phyloP scores from a whole-genome alignment of 2,329 filamentous ascomycete genomes.

The Gremmenia infestans region DNA sequence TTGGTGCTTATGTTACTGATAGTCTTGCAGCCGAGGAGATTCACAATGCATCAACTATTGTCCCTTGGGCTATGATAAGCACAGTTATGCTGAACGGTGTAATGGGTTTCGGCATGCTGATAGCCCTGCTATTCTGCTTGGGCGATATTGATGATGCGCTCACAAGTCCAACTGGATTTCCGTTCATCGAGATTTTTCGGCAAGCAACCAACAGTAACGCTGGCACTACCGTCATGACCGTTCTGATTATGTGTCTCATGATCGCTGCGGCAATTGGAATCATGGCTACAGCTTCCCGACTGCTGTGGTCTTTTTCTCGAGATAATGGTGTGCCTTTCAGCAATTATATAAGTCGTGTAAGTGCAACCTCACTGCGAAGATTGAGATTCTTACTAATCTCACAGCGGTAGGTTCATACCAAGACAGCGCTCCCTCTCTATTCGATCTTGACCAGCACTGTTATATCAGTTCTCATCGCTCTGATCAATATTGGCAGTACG shows the following conservation, averaged over 20 bases:
- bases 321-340: conserved; percentile 14
- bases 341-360: conserved; percentile 9
- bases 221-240: conserved; percentile 31
- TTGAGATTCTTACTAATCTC: too few species aligned
- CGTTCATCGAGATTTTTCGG: conserved; percentile 54
- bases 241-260: conserved; percentile 25
- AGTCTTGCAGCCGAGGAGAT: conserved; percentile 35
- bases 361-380: not conserved
- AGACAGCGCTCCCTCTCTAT: conserved; percentile 18
- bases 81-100: conserved; percentile 46
- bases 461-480: conserved; percentile 31
- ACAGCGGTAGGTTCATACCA: conserved; percentile 15
- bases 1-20: too few species aligned
- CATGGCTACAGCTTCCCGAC: conserved; percentile 37
- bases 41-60: conserved; percentile 42
- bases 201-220: conserved; percentile 37
- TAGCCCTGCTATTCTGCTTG: conserved; percentile 46
- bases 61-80: conserved; percentile 47
- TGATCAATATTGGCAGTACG: conserved; percentile 39
- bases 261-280: conserved; percentile 35
- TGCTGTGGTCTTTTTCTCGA: conserved; percentile 37
- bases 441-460: conserved; percentile 27
- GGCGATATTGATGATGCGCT: conserved; percentile 34
- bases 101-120: conserved; percentile 51
- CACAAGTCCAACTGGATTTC: conserved; percentile 44